phyloP scores from a whole-genome alignment of 305 asterid genomes.

The Fraxinus floribunda region DNA sequence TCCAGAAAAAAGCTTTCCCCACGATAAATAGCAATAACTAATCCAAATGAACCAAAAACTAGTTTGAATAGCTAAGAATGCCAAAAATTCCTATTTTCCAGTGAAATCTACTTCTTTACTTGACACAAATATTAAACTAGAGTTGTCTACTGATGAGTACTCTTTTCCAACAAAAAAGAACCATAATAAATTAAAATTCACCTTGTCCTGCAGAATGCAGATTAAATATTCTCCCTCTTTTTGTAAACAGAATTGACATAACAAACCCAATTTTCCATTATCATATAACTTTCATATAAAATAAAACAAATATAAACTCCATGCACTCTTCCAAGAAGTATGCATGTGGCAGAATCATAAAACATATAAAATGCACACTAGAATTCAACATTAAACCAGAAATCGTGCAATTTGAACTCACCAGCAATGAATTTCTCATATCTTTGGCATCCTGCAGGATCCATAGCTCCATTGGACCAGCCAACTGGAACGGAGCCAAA shows the following conservation, averaged over 20 bases:
- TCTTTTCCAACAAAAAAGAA: background rate
- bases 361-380: background rate
- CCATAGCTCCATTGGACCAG: constrained; percentile 98
- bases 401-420: constrained; percentile 38
- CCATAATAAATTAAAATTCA: background rate
- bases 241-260: background rate
- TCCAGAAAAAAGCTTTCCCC: background rate
- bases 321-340: background rate
- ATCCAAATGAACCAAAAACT: background rate
- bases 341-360: background rate
- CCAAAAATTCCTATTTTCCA: background rate
- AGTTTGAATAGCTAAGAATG: background rate
- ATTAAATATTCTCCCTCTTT: background rate
- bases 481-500: constrained; percentile 82
- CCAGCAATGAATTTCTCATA: constrained; percentile 86
- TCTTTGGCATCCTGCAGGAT: constrained; percentile 78
- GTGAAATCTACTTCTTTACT: background rate
- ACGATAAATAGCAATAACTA: background rate
- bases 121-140: background rate
- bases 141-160: background rate
- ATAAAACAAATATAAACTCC: background rate
- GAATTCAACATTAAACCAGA: background rate
- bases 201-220: background rate
- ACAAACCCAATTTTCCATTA: background rate
- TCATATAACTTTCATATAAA: background rate